Evolutionary conservation across 108 stramenopile genomes (phyloP).

Genomic region (Nitzschia inconspicua): DNA sequence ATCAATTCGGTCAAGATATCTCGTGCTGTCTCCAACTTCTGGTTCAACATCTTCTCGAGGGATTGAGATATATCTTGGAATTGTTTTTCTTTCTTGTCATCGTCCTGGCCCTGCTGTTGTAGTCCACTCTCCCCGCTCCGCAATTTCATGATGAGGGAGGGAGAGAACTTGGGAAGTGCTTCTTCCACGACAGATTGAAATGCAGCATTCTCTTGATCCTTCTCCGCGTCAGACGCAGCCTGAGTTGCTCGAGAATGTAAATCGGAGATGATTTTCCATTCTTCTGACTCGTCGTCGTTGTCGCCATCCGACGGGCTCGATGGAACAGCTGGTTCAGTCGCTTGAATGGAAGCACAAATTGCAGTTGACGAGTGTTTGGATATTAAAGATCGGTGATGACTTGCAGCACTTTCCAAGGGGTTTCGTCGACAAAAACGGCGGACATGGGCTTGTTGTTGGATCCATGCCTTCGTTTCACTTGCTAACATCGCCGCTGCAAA

Average conservation of each 20-base stretch:
- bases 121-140: conserved; percentile 4
- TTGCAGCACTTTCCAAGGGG: no score
- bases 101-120: neutral
- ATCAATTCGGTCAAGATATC: conserved; percentile 50
- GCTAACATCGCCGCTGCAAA: no score
- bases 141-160: conserved; percentile 41
- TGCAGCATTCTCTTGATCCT: conserved; percentile 1
- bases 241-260: conserved; percentile 10
- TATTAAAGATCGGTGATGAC: no score
- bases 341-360: no score
- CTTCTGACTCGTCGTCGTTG: no score
- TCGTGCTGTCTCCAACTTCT: conserved; percentile 47
- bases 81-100: neutral
- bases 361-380: no score
- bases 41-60: conserved; percentile 52
- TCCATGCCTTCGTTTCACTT: no score
- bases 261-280: conserved; percentile 17
- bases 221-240: neutral
- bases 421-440: no score
- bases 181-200: conserved; percentile 19
- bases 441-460: no score
- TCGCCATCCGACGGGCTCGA: no score
- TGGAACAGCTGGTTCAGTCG: no score
- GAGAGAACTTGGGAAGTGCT: conserved; percentile 31
- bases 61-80: conserved; percentile 36